A percentile compares a stretch with the other conserved stretches of the same genome.
Evolutionary conservation across 768 basidiomycete genomes (phyloP).

Genomic region (Mycena vitilis): DNA sequence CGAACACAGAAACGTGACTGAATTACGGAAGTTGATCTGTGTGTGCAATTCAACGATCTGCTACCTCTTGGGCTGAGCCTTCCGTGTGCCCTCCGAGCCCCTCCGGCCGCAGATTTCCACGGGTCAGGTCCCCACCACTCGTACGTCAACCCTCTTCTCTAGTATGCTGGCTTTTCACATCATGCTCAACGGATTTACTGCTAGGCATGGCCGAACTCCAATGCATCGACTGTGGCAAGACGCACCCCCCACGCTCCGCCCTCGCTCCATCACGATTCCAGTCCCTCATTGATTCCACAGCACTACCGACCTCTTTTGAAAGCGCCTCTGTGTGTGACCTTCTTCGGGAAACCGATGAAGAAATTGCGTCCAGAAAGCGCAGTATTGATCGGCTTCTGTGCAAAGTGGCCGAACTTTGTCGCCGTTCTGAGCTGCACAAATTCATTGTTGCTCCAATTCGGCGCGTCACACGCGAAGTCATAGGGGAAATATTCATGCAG

Average conservation of each 20-base stretch:
- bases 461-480: background rate
- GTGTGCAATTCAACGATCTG: too few relatives aligned
- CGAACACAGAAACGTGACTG: too few relatives aligned
- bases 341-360: background rate
- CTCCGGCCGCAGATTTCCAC: background rate
- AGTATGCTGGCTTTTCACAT: background rate
- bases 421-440: conserved; percentile 5
- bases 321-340: conserved; percentile 7
- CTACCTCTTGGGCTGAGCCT: too few relatives aligned
- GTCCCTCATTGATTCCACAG: background rate
- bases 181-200: background rate
- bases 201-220: background rate
- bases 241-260: background rate
- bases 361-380: background rate
- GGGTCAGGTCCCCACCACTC: too few relatives aligned
- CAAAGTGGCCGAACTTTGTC: conserved; percentile 4
- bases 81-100: too few relatives aligned
- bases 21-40: too few relatives aligned
- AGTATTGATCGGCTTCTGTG: conserved; percentile 1
- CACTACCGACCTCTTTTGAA: background rate
- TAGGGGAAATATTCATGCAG: conserved; percentile 5
- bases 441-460: conserved; percentile 11
- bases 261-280: conserved; percentile 10
- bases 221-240: conserved; percentile 14
- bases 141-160: too few relatives aligned